Percentiles rank a stretch among this genome's conserved stretches.
Evolutionary conservation across 78 protist genomes (phyloP).

Genomic region (Cavenderia fasciculata): DNA sequence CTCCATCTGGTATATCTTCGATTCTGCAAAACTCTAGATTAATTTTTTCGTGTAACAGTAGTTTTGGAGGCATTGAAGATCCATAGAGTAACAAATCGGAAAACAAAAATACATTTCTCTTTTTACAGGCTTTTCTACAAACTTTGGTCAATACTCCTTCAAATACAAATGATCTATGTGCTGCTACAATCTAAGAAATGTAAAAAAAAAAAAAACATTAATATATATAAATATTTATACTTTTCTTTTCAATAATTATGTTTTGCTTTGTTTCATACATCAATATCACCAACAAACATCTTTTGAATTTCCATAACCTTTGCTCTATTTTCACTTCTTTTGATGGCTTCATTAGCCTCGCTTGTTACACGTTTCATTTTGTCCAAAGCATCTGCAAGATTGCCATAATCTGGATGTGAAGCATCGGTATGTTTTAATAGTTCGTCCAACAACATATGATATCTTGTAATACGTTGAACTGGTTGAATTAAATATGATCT

Average conservation of each 20-base stretch:
- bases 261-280: conserved; percentile 1
- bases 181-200: conserved; percentile 32
- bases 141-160: conserved; percentile 68
- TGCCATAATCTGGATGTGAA: conserved; percentile 43
- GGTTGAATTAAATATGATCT: conserved; percentile 79
- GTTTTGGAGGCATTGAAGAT: conserved; percentile 48
- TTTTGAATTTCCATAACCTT: conserved; percentile 70
- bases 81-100: conserved; percentile 69
- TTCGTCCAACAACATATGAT: conserved; percentile 78
- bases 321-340: conserved; percentile 55
- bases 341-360: conserved; percentile 72
- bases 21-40: conserved; percentile 60
- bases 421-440: conserved; percentile 74
- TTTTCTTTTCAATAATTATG: background rate
- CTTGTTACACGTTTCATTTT: conserved; percentile 61
- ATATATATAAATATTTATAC: background rate
- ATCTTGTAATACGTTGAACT: conserved; percentile 80
- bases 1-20: conserved; percentile 76
- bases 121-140: conserved; percentile 77
- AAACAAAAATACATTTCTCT: conserved; percentile 63
- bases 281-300: conserved; percentile 57
- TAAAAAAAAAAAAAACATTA: background rate
- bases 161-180: conserved; percentile 66
- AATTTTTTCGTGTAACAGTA: conserved; percentile 56
- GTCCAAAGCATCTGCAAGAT: conserved; percentile 7